Conservation (phyloP, 2,329 filamentous ascomycete species). For the Domatiomyces globalis region DNA sequence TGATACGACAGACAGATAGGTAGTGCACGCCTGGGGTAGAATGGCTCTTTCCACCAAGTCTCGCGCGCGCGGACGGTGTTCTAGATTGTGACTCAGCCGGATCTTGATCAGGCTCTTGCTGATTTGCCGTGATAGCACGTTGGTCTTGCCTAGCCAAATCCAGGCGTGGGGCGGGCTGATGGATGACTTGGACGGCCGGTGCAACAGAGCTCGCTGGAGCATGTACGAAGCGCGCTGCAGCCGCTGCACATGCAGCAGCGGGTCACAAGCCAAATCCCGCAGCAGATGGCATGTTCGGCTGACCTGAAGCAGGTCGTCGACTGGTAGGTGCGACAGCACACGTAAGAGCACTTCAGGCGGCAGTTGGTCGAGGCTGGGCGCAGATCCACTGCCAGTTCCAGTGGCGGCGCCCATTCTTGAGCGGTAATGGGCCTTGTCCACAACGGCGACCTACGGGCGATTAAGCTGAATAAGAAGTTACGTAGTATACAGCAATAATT, state of each 20-base stretch:
- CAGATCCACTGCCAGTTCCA: no score
- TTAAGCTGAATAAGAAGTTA: no score
- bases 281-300: conserved; percentile 44
- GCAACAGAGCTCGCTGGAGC: conserved; percentile 43
- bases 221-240: conserved; percentile 42
- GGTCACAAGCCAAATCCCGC: conserved; percentile 47
- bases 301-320: conserved; percentile 32
- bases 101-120: conserved; percentile 52
- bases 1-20: conserved; percentile 12
- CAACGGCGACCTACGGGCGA: neutral
- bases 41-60: conserved; percentile 50
- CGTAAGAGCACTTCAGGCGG: conserved; percentile 33
- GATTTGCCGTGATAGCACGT: conserved; percentile 49
- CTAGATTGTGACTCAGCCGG: conserved; percentile 47
- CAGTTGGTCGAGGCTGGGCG: conserved; percentile 14
- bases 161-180: conserved; percentile 47
- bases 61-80: conserved; percentile 44
- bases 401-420: no score
- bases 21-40: conserved; percentile 47
- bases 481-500: no score
- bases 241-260: conserved; percentile 50
- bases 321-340: conserved; percentile 32
- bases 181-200: conserved; percentile 44
- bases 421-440: neutral
- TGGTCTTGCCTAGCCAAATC: conserved; percentile 55